Base-by-base conservation (phyloP, 805 yeast species). In the Candida pseudoglaebosa region DNA sequence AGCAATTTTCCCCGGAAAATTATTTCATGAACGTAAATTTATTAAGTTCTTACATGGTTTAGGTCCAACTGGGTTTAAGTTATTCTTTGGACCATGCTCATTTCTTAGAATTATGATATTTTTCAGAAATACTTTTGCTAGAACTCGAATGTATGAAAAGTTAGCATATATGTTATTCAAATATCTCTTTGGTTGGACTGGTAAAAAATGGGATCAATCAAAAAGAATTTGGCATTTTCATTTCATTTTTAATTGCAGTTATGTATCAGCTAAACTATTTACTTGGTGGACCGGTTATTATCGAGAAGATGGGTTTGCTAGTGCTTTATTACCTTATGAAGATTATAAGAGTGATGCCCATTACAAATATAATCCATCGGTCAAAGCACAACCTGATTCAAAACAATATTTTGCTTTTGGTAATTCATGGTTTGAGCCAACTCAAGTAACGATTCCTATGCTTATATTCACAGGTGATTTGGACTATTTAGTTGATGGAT, bases 161-260 rank as follows among this genome's bases (percentile, higher is more conserved):
- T 57, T 79, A 33, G 82, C 93, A 18, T 90, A 87, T 54, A 64
- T 82, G 36, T 84, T 91, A 83, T 90, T 91, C 67, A 84, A 84
- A 54, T 91, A 77, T 52, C 62, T 91, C 42, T 87, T 91, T 56
- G 86, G 83, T 39, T 93, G 98, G 98, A 78, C 75, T 53, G 95
- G 88, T 50, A 57, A 58, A 10, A 67, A 84, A 20, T 93, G 97
- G 64, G 62, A 63, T 33, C 40, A 50, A 83, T 84, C 89, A 54
- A 67, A 62, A 18, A 62, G 71, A 19, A 62, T 87, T 17, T 70
- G 91, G 50, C 75, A 77, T 44, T 70, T 90, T 24, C 88, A 86
- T 60, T 89, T 91, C 46, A 61, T 90, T 4, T 90, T 88, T 56
- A 83, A 95, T 2, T 96, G 96, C 0, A 86, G 84, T 4, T 84